Evolutionary conservation across 768 basidiomycete species (phyloP).

Genomic region (Mycena filopes): DNA sequence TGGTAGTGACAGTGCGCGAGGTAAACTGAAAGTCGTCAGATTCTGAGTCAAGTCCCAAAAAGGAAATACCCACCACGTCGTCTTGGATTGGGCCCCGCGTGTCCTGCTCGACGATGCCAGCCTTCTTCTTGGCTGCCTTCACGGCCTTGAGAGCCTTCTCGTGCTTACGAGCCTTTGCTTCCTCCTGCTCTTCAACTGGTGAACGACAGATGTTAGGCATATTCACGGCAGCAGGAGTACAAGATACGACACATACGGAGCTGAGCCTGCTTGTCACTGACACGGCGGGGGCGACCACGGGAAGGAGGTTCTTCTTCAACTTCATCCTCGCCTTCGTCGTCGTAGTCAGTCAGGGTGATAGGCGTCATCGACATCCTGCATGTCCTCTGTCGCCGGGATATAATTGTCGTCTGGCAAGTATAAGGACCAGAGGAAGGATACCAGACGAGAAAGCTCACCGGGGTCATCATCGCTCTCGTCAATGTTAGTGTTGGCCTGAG

Average conservation of each 20-base stretch:
- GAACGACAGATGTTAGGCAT: no score
- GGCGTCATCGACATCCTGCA: background rate
- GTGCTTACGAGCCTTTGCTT: background rate
- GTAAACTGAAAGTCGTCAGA: background rate
- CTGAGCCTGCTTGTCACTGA: background rate
- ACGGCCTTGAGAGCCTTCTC: background rate
- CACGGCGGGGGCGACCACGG: background rate
- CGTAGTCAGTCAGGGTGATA: background rate
- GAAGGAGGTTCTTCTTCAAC: background rate
- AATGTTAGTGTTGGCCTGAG: no score
- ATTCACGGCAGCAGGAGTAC: background rate
- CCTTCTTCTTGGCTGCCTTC: background rate
- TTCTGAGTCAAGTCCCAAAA: background rate
- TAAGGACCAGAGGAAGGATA: background rate
- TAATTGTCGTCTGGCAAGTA: background rate
- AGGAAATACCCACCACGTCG: background rate
- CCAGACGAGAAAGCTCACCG: no score
- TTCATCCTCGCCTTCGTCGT: background rate
- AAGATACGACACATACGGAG: background rate
- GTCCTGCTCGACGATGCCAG: conserved; percentile 2
- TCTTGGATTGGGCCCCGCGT: conserved; percentile 5
- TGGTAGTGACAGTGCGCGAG: background rate
- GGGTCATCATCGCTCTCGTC: no score
- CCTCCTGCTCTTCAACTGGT: background rate
- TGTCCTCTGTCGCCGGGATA: background rate